Conservation (phyloP, 1,284 basidiomycete genomes). For the Ceratobasidium sp. region DNA sequence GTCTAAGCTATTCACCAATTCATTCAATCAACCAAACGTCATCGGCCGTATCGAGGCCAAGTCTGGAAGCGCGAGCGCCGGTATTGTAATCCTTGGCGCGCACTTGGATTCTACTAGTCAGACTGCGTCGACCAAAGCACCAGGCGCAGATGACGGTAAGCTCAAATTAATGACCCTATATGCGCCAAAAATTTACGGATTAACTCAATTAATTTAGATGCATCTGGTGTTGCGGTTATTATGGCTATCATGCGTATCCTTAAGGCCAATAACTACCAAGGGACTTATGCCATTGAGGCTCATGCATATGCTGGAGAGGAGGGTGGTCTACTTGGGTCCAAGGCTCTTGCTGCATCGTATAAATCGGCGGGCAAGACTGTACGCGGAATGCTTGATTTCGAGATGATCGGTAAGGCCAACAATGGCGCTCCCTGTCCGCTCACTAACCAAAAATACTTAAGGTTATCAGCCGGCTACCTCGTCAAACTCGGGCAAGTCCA, state of each 20-base stretch:
- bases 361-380: slow-evolving; percentile 40
- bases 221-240: slow-evolving; percentile 43
- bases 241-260: slow-evolving; percentile 48
- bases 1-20: slow-evolving; percentile 29
- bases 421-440: not conserved
- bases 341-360: slow-evolving; percentile 41
- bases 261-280: slow-evolving; percentile 44
- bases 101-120: slow-evolving; percentile 62
- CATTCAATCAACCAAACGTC: slow-evolving; percentile 69
- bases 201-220: not conserved
- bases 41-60: slow-evolving; percentile 66
- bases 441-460: slow-evolving; percentile 6
- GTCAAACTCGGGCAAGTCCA: slow-evolving; percentile 36
- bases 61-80: slow-evolving; percentile 58
- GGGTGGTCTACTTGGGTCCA: slow-evolving; percentile 46
- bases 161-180: not conserved
- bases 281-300: slow-evolving; percentile 41
- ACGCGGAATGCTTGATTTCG: slow-evolving; percentile 47
- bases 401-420: slow-evolving; percentile 44
- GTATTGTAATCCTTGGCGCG: slow-evolving; percentile 71
- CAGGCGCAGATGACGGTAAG: slow-evolving; percentile 63
- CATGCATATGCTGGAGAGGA: slow-evolving; percentile 58
- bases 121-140: slow-evolving; percentile 55
- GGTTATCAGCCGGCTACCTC: slow-evolving; percentile 44
- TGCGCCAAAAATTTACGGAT: not conserved